These are phyloP conservation scores for Pseudocercospora fuligena DNA, from an alignment of 2,329 filamentous ascomycete species.

Conservation along the genomic window DNA sequence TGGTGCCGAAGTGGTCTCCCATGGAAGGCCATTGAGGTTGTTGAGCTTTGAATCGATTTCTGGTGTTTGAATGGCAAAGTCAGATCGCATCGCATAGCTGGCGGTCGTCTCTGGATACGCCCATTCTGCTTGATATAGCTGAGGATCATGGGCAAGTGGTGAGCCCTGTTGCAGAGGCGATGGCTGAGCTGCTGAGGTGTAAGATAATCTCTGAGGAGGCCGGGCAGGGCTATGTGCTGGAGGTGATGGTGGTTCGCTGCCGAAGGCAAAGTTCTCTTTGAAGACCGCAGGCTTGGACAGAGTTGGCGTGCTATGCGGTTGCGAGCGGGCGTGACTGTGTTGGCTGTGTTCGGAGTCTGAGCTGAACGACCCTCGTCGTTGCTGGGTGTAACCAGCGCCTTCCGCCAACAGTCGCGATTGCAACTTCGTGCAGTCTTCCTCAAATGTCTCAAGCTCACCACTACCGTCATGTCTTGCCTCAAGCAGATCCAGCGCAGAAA, in stretches of 20 bases:
- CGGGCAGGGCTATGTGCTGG: conserved; percentile 31
- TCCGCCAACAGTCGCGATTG: conserved; percentile 60
- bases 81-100: conserved; percentile 30
- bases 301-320: conserved; percentile 45
- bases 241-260: conserved; percentile 35
- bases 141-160: conserved; percentile 34
- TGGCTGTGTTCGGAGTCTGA: conserved; percentile 63
- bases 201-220: conserved; percentile 19
- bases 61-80: conserved; percentile 29
- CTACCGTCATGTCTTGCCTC: conserved; percentile 56
- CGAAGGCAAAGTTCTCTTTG: conserved; percentile 33
- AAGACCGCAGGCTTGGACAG: conserved; percentile 34
- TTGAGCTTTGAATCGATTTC: conserved; percentile 19
- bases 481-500: conserved; percentile 63
- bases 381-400: conserved; percentile 53
- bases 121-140: conserved; percentile 41
- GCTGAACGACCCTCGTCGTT: conserved; percentile 60
- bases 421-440: conserved; percentile 62
- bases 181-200: conserved; percentile 24
- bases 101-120: conserved; percentile 25
- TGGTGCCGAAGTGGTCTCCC: conserved; percentile 16
- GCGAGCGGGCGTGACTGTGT: conserved; percentile 36
- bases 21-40: conserved; percentile 9
- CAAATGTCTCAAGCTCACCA: conserved; percentile 57
- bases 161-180: conserved; percentile 35